A percentile compares a stretch with the other conserved stretches of the same genome.
Evolutionary conservation across 192 early-diverging fungal genomes (phyloP).

Genomic region (Mortierella antarctica): DNA sequence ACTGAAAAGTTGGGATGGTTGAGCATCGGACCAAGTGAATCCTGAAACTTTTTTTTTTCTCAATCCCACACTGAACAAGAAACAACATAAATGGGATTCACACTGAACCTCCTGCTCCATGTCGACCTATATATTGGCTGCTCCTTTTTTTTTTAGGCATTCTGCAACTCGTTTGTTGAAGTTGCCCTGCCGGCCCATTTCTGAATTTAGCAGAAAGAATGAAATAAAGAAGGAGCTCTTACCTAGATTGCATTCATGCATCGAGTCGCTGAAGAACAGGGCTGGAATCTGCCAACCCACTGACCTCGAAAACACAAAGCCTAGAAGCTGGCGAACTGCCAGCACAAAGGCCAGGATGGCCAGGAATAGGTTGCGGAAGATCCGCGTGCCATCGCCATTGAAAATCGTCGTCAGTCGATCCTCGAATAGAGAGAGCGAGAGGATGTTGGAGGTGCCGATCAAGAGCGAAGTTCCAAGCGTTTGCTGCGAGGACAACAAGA

Average conservation of each 20-base stretch:
- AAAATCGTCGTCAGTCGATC: constrained; percentile 56
- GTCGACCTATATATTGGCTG: neutral
- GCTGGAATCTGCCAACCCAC: constrained; percentile 59
- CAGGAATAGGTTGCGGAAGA: constrained; percentile 47
- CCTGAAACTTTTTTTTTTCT: neutral
- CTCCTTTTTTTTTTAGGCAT: constrained; percentile 1
- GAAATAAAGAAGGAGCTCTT: constrained; percentile 3
- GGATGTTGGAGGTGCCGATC: constrained; percentile 55
- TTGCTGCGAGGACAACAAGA: constrained; percentile 14
- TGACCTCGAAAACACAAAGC: constrained; percentile 58
- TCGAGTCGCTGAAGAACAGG: constrained; percentile 62
- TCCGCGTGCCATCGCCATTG: constrained; percentile 34
- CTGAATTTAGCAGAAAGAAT: no score
- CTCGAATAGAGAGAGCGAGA: constrained; percentile 62
- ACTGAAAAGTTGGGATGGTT: constrained; percentile 19
- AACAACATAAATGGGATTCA: neutral
- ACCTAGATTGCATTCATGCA: constrained; percentile 66
- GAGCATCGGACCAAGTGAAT: constrained; percentile 8
- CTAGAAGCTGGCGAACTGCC: constrained; percentile 43
- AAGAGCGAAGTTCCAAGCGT: constrained; percentile 20
- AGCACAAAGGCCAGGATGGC: constrained; percentile 32
- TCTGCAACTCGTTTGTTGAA: neutral
- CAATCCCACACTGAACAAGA: no score
- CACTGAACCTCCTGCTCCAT: neutral
- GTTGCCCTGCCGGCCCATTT: no score